phyloP scores from a whole-genome alignment of 176 grass and related monocot genomes.

The Pontederia crassipes region DNA sequence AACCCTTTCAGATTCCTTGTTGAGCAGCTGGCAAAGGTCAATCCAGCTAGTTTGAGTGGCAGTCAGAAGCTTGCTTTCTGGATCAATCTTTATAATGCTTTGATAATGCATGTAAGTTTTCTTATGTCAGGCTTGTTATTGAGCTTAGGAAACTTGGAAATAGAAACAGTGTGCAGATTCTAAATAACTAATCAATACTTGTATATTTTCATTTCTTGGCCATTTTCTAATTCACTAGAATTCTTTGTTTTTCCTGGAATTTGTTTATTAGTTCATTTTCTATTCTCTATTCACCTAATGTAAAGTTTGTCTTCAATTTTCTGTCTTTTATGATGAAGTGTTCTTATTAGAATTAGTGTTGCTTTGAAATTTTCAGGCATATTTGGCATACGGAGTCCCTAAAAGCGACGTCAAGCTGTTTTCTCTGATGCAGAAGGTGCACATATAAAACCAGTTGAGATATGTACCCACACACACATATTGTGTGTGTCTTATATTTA shows the following conservation, averaged over 20 bases:
- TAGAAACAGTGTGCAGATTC: not conserved
- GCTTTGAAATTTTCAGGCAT: constrained; percentile 41
- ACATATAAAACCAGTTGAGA: no score
- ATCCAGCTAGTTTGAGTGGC: constrained; percentile 48
- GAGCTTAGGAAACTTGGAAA: not conserved
- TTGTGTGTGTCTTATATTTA: not conserved
- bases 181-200: no score
- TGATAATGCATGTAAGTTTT: constrained; percentile 96
- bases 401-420: constrained; percentile 95
- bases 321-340: not conserved
- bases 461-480: no score
- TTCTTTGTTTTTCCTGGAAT: not conserved
- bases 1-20: constrained; percentile 69
- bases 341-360: not conserved
- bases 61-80: constrained; percentile 90
- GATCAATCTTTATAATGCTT: constrained; percentile 94
- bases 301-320: no score
- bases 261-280: not conserved
- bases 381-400: constrained; percentile 96
- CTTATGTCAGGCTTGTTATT: not conserved
- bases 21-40: constrained; percentile 78
- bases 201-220: no score
- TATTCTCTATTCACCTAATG: no score
- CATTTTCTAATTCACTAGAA: not conserved
- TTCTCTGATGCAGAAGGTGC: constrained; percentile 96